These are phyloP conservation scores for Ilyonectria sp. DNA, from an alignment of 2,329 filamentous ascomycete species.

Conservation along the genomic window DNA sequence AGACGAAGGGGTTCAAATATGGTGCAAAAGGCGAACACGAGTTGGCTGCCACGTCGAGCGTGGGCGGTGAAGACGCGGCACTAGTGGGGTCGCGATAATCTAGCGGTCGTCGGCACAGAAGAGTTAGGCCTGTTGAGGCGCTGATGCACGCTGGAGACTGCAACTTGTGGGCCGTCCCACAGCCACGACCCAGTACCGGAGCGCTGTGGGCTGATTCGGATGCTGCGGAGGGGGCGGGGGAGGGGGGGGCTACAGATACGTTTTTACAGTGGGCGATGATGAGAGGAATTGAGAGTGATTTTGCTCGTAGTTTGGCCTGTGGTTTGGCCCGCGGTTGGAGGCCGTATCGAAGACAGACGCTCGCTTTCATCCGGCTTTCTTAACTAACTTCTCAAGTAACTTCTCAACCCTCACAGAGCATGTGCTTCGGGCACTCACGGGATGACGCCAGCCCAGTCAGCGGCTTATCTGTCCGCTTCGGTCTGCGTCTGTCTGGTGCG, in stretches of 20 bases:
- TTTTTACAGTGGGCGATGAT: not conserved
- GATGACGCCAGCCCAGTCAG: not conserved
- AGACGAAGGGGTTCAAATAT: conserved; percentile 34
- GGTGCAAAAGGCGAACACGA: conserved; percentile 20
- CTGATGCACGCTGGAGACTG: conserved; percentile 24
- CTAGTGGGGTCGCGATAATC: conserved; percentile 46
- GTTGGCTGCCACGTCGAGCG: conserved; percentile 22
- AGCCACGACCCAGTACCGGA: not conserved
- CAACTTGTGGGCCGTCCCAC: conserved; percentile 22
- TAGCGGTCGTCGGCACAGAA: conserved; percentile 20
- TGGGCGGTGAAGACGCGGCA: conserved; percentile 39
- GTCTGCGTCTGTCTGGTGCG: not conserved
- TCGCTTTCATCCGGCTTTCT: too few species aligned
- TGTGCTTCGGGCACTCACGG: conserved; percentile 5
- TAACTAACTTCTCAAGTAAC: too few species aligned
- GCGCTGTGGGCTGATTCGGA: conserved; percentile 31
- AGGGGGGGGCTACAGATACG: conserved; percentile 10
- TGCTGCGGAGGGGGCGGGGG: conserved; percentile 17
- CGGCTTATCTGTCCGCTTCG: conserved; percentile 1
- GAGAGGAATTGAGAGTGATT: not conserved
- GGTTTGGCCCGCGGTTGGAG: not conserved
- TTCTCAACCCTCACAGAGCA: not conserved
- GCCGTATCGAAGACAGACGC: too few species aligned
- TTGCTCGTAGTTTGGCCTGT: not conserved
- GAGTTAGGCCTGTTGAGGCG: conserved; percentile 23